phyloP scores from a whole-genome alignment of 2,329 filamentous ascomycete genomes.

The Ophiosphaerella korrae region DNA sequence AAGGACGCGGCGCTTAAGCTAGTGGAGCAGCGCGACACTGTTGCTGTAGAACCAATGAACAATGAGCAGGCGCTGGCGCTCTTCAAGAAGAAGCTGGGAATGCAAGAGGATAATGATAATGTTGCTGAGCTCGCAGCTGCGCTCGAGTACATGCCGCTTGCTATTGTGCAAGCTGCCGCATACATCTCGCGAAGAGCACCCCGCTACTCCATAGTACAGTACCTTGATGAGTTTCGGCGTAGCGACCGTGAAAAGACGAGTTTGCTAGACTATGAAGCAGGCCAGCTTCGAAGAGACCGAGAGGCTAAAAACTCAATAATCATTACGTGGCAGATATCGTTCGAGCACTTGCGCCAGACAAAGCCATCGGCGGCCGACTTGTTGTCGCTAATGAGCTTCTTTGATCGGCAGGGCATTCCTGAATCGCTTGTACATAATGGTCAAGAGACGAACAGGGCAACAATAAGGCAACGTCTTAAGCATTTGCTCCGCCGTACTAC shows the following conservation, averaged over 20 bases:
- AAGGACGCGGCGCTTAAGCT: slow-evolving; percentile 16
- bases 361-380: slow-evolving; percentile 45
- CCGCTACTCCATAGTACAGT: neutral
- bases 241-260: slow-evolving; percentile 33
- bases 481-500: too few species aligned
- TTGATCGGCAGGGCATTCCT: slow-evolving; percentile 51
- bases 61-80: slow-evolving; percentile 25
- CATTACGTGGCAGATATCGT: slow-evolving; percentile 40
- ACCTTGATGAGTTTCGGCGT: slow-evolving; percentile 27
- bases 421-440: slow-evolving; percentile 10
- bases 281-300: neutral
- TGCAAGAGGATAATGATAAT: neutral
- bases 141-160: too few species aligned
- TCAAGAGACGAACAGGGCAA: neutral
- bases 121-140: slow-evolving; percentile 14
- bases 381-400: slow-evolving; percentile 55
- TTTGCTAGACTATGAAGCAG: neutral
- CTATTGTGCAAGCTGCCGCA: slow-evolving; percentile 3
- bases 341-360: slow-evolving; percentile 38
- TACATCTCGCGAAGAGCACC: slow-evolving; percentile 32
- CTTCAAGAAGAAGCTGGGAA: slow-evolving; percentile 24
- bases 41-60: slow-evolving; percentile 25
- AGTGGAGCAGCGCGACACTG: slow-evolving; percentile 33
- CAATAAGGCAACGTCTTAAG: too few species aligned
- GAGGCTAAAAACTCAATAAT: slow-evolving; percentile 44